Evolutionary conservation across 768 basidiomycete genomes (phyloP).

Genomic region (Fomitopsis serialis): DNA sequence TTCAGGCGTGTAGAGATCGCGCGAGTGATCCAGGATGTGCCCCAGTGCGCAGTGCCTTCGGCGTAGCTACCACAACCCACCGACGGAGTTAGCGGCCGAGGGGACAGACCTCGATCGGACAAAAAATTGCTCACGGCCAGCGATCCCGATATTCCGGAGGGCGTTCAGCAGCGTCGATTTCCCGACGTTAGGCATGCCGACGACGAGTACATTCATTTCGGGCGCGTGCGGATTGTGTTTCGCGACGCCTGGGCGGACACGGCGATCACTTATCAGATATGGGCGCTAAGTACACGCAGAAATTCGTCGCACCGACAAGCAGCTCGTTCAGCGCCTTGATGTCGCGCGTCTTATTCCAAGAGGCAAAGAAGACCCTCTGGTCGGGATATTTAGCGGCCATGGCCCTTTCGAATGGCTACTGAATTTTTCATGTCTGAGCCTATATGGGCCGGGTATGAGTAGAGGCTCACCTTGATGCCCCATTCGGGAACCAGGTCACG

Average conservation of each 20-base stretch:
- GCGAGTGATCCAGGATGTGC: conserved; percentile 85
- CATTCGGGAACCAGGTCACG: conserved; percentile 85
- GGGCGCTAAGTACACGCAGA: not conserved
- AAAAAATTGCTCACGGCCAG: conserved; percentile 72
- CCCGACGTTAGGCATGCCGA: conserved; percentile 99
- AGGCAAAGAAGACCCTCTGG: conserved; percentile 65
- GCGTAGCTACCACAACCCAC: conserved; percentile 43
- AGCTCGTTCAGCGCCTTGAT: conserved; percentile 58
- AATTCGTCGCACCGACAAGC: conserved; percentile 62
- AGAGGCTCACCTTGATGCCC: conserved; percentile 71
- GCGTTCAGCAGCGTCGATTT: conserved; percentile 94
- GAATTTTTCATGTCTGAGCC: not conserved
- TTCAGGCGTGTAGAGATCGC: conserved; percentile 86
- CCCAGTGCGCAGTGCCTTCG: conserved; percentile 88
- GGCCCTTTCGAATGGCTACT: conserved; percentile 66
- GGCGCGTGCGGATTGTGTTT: conserved; percentile 62
- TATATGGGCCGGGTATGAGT: conserved; percentile 3
- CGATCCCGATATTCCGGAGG: conserved; percentile 79
- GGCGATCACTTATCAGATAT: not conserved
- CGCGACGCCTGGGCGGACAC: conserved; percentile 50
- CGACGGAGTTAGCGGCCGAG: not conserved
- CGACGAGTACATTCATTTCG: conserved; percentile 84
- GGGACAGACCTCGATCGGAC: not conserved
- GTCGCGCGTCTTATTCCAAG: conserved; percentile 63
- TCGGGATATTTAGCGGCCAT: conserved; percentile 69